phyloP scores from a whole-genome alignment of 2,329 filamentous ascomycete species.

The Penicillium sp. region DNA sequence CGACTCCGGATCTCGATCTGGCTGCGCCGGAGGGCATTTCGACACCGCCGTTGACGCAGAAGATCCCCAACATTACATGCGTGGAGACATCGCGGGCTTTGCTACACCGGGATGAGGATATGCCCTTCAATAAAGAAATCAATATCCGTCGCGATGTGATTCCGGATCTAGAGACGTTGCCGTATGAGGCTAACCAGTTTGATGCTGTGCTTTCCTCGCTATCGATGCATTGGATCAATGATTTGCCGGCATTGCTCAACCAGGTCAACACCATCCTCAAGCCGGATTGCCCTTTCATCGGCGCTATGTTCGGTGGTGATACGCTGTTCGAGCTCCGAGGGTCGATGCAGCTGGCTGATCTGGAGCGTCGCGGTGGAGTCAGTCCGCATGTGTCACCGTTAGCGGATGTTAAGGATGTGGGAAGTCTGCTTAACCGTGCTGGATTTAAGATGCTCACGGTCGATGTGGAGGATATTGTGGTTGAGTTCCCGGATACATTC shows the following conservation, averaged over 20 bases:
- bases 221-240: conserved; percentile 96
- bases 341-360: conserved; percentile 86
- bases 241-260: conserved; percentile 78
- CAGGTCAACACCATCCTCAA: conserved; percentile 87
- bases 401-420: conserved; percentile 88
- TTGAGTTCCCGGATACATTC: conserved; percentile 89
- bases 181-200: conserved; percentile 74
- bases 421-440: conserved; percentile 79
- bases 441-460: conserved; percentile 96
- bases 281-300: conserved; percentile 87
- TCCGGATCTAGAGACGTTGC: conserved; percentile 65
- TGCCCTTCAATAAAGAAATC: conserved; percentile 69
- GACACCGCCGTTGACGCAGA: conserved; percentile 61
- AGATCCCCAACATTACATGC: conserved; percentile 73
- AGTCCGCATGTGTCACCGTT: conserved; percentile 87
- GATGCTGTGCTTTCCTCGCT: conserved; percentile 88
- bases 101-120: conserved; percentile 72
- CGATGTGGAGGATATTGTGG: conserved; percentile 94
- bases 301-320: conserved; percentile 95
- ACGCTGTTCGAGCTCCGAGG: conserved; percentile 91
- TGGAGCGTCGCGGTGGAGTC: conserved; percentile 87
- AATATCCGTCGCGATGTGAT: conserved; percentile 73
- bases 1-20: conserved; percentile 65
- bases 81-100: conserved; percentile 77
- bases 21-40: conserved; percentile 36